These are phyloP conservation scores for Colletotrichum nymphaeae DNA, from an alignment of 2,329 filamentous ascomycete genomes.

Conservation along the genomic window DNA sequence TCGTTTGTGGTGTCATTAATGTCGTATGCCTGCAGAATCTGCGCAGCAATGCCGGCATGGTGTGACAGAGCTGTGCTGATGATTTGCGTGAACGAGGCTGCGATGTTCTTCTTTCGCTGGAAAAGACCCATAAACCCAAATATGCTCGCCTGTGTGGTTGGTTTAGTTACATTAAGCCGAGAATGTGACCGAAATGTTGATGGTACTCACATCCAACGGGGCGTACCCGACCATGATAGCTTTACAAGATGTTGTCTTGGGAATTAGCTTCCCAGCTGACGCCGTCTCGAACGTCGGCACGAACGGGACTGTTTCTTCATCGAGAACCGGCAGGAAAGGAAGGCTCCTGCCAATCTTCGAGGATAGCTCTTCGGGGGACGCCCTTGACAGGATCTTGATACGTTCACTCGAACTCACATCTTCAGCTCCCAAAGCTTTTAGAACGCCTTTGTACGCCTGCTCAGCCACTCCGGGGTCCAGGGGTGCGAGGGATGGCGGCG, in stretches of 20 bases:
- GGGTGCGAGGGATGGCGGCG: neutral
- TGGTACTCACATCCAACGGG: neutral
- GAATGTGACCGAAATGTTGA: neutral
- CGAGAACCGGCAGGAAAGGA: conserved; percentile 10
- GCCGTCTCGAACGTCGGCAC: conserved; percentile 1
- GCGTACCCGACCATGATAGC: conserved; percentile 7
- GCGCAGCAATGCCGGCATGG: neutral
- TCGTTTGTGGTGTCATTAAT: neutral
- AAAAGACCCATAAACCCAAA: neutral
- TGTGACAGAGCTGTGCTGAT: neutral
- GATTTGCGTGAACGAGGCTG: neutral
- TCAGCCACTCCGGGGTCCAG: neutral
- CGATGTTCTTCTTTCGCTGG: neutral
- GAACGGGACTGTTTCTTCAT: conserved; percentile 1
- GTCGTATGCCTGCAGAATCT: neutral
- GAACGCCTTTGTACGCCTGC: neutral
- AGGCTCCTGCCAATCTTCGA: neutral
- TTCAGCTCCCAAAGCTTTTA: neutral
- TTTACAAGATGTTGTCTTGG: neutral
- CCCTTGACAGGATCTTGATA: neutral
- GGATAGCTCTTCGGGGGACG: neutral
- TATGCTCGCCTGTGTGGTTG: neutral
- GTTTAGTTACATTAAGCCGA: neutral
- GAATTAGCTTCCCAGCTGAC: neutral
- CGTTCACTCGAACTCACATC: neutral